Conservation (phyloP, 495 filamentous ascomycete genomes). For the Collariella sp. region DNA sequence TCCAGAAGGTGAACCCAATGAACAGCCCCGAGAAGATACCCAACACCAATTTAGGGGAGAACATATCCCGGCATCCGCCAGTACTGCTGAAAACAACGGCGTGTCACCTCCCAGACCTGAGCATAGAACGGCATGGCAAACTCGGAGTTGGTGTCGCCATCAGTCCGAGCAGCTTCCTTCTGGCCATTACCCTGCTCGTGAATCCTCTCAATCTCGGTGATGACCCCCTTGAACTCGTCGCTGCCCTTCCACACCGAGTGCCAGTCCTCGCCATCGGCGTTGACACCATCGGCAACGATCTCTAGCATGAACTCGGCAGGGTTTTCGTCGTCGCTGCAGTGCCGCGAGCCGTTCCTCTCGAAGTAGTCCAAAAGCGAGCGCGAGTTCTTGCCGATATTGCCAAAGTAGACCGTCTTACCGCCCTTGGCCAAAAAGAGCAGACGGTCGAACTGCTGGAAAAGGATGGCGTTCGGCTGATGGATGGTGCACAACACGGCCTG, state of each 20-base stretch:
- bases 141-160: conserved; percentile 27
- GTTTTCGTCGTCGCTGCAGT: conserved; percentile 63
- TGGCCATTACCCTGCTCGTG: too few species aligned
- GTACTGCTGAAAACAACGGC: conserved; percentile 33
- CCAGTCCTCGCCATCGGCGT: conserved; percentile 61
- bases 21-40: conserved; percentile 44
- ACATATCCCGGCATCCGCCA: conserved; percentile 51
- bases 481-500: conserved; percentile 70
- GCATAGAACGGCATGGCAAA: conserved; percentile 23
- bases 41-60: conserved; percentile 47
- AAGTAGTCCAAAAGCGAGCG: conserved; percentile 32
- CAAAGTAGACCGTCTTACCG: conserved; percentile 62
- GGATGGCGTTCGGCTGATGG: conserved; percentile 63
- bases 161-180: too few species aligned
- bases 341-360: conserved; percentile 60
- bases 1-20: conserved; percentile 72
- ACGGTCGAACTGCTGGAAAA: conserved; percentile 69
- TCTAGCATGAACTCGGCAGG: conserved; percentile 83
- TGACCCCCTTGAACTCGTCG: conserved; percentile 53
- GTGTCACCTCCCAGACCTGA: too few species aligned
- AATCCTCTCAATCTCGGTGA: too few species aligned
- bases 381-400: conserved; percentile 42
- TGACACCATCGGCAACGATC: conserved; percentile 59
- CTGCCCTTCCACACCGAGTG: conserved; percentile 66
- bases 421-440: conserved; percentile 58